A percentile compares a stretch with the other conserved stretches of the same genome.
These are phyloP conservation scores for Ophiostoma himal-ulmi DNA, from an alignment of 2,329 filamentous ascomycete species.

Conservation along the genomic window DNA sequence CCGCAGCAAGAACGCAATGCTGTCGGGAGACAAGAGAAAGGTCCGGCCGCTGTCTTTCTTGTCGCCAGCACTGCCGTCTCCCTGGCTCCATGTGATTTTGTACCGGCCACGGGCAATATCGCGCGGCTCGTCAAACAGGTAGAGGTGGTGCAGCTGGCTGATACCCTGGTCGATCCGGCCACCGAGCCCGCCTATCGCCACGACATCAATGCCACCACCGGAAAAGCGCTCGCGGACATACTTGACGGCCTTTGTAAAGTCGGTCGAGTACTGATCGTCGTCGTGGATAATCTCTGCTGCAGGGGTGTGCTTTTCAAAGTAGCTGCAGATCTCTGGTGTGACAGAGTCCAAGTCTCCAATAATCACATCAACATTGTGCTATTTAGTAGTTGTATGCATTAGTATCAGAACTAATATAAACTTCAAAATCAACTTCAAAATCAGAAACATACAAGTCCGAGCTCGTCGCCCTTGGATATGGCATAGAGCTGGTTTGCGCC, in stretches of 20 bases:
- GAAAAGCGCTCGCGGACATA: constrained; percentile 43
- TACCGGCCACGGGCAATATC: background rate
- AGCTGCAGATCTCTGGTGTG: constrained; percentile 51
- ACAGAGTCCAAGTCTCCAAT: constrained; percentile 91
- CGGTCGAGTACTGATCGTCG: constrained; percentile 78
- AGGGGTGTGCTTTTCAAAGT: constrained; percentile 52
- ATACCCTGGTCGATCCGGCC: constrained; percentile 91
- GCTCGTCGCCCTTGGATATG: constrained; percentile 29
- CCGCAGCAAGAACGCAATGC: constrained; percentile 75
- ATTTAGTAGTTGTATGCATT: too few relatives aligned
- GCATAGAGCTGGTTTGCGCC: constrained; percentile 71
- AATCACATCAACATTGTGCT: constrained; percentile 60
- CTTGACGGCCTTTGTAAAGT: constrained; percentile 77
- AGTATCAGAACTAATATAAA: background rate
- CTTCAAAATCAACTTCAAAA: background rate
- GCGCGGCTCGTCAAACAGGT: constrained; percentile 46
- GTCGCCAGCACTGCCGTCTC: constrained; percentile 32
- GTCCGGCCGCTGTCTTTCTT: constrained; percentile 39
- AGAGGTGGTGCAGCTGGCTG: constrained; percentile 82
- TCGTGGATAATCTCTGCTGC: constrained; percentile 60
- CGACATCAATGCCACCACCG: constrained; percentile 49
- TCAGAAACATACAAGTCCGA: constrained; percentile 35
- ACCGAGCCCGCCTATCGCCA: constrained; percentile 77
- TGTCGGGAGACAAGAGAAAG: constrained; percentile 75
- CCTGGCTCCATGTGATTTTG: constrained; percentile 7